phyloP scores from a whole-genome alignment of 768 basidiomycete genomes.

The Amanita molliuscula region DNA sequence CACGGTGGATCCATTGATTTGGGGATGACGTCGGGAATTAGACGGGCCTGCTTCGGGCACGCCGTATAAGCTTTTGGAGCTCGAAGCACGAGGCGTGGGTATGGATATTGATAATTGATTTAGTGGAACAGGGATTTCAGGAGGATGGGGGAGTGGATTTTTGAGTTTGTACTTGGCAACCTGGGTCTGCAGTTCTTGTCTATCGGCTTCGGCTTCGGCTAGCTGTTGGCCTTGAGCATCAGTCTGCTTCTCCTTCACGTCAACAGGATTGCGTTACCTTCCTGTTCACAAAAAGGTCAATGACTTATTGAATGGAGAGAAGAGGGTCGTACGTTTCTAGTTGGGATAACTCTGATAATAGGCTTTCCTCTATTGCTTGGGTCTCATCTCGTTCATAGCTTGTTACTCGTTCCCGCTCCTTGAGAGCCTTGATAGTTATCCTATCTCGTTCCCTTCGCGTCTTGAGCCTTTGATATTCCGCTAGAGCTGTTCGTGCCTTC shows the following conservation, averaged over 20 bases:
- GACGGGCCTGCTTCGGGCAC: slow-evolving; percentile 2
- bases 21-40: background rate
- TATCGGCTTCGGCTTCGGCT: background rate
- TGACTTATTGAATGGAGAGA: background rate
- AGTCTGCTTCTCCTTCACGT: background rate
- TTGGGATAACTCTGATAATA: slow-evolving; percentile 21
- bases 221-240: slow-evolving; percentile 3
- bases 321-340: slow-evolving; percentile 19
- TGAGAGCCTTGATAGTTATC: slow-evolving; percentile 20
- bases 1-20: slow-evolving; percentile 1
- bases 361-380: slow-evolving; percentile 23
- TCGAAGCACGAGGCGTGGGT: background rate
- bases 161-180: slow-evolving; percentile 4
- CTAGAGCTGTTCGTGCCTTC: slow-evolving; percentile 25
- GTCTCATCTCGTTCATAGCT: slow-evolving; percentile 23
- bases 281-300: background rate
- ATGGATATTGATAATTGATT: background rate
- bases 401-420: slow-evolving; percentile 16
- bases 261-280: slow-evolving; percentile 3
- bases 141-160: slow-evolving; percentile 7
- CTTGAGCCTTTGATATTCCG: slow-evolving; percentile 27
- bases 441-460: slow-evolving; percentile 21
- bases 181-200: background rate
- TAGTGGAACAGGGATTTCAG: slow-evolving; percentile 3
- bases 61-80: slow-evolving; percentile 1